These are phyloP conservation scores for Cyclocybe cylindracea DNA, from an alignment of 768 basidiomycete species.

Conservation along the genomic window DNA sequence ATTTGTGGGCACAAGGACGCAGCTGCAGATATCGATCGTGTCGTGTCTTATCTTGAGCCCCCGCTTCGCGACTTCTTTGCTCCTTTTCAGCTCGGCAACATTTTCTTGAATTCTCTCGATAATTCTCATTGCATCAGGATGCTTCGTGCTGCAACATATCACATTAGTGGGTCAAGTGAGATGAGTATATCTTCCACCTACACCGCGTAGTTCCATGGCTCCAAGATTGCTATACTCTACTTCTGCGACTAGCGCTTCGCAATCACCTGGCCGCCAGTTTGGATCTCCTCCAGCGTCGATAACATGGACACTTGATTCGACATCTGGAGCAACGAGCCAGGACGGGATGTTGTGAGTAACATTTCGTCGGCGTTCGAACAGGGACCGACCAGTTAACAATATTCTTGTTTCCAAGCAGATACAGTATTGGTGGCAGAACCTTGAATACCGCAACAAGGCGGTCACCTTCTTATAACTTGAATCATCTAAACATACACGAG, in stretches of 20 bases:
- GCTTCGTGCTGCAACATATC: neutral
- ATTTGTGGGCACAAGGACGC: neutral
- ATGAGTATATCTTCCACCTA: neutral
- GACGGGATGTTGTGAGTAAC: too few relatives aligned
- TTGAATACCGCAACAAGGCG: too few relatives aligned
- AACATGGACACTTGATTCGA: too few relatives aligned
- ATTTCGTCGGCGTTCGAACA: too few relatives aligned
- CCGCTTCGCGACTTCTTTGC: slow-evolving; percentile 6
- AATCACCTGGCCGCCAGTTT: neutral
- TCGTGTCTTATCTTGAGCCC: slow-evolving; percentile 4
- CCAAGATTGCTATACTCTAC: slow-evolving; percentile 5
- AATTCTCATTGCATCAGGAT: neutral
- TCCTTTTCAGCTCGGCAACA: neutral
- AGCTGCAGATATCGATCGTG: slow-evolving; percentile 2
- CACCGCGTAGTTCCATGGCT: slow-evolving; percentile 9
- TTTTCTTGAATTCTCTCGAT: neutral
- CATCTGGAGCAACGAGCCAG: too few relatives aligned
- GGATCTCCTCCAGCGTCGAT: neutral
- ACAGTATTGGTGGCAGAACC: too few relatives aligned
- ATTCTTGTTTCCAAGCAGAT: too few relatives aligned
- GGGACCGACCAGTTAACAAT: too few relatives aligned
- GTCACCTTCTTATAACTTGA: too few relatives aligned
- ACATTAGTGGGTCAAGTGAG: neutral
- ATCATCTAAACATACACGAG: too few relatives aligned
- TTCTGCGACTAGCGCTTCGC: neutral